Evolutionary conservation across 1,284 basidiomycete genomes (phyloP).

Genomic region (Ganoderma meredithae): DNA sequence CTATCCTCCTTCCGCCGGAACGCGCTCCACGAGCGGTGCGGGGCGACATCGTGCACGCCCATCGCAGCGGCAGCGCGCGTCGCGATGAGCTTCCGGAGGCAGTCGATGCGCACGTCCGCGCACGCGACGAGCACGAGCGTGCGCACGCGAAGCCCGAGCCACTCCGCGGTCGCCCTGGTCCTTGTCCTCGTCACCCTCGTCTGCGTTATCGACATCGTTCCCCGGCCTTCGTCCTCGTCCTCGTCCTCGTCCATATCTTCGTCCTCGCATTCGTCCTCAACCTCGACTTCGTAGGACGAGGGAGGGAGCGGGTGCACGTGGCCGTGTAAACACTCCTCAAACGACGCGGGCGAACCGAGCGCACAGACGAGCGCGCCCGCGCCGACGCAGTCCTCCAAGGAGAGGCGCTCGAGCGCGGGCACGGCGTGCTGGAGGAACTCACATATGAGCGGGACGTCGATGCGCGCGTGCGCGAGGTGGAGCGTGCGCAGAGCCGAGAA

Average conservation of each 20-base stretch:
- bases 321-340: background rate
- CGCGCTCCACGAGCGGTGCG: background rate
- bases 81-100: background rate
- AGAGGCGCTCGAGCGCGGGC: background rate
- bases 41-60: background rate
- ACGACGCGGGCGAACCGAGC: background rate
- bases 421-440: background rate
- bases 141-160: background rate
- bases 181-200: no score
- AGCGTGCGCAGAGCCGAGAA: background rate
- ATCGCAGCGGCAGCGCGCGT: background rate
- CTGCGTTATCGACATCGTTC: no score
- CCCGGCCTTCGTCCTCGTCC: no score
- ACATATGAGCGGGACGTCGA: background rate
- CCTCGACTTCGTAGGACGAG: background rate
- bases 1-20: background rate
- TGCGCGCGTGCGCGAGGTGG: background rate
- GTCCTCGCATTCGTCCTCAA: no score
- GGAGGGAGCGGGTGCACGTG: background rate
- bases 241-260: no score
- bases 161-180: background rate
- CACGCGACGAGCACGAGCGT: background rate
- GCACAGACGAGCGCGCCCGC: background rate
- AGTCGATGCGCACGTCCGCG: slow-evolving; percentile 6
- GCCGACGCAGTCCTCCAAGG: background rate